Percentiles rank a stretch among this genome's conserved stretches.
Evolutionary conservation across 2,329 filamentous ascomycete species (phyloP).

Genomic region (Aspergillus fumigatiaffinis): DNA sequence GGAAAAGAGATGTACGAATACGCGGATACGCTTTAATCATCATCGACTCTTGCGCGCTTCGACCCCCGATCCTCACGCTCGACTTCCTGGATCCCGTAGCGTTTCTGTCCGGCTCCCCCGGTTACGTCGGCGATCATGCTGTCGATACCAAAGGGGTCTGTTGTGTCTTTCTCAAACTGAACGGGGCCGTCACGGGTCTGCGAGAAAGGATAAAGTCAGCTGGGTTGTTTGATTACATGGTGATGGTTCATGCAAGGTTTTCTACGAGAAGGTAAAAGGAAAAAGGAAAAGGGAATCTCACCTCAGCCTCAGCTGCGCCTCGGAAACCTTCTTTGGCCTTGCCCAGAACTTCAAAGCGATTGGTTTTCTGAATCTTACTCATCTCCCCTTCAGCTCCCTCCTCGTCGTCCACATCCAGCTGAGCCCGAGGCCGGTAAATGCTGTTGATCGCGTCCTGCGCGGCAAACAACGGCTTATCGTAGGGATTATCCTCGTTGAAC

Average conservation of each 20-base stretch:
- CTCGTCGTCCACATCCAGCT: constrained; percentile 70
- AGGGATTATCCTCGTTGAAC: constrained; percentile 96
- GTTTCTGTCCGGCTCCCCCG: constrained; percentile 49
- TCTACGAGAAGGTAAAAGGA: neutral
- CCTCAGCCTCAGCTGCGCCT: constrained; percentile 74
- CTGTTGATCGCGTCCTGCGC: constrained; percentile 91
- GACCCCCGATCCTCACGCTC: constrained; percentile 34
- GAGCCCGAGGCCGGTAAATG: constrained; percentile 79
- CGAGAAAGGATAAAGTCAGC: neutral
- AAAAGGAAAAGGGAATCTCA: constrained; percentile 37
- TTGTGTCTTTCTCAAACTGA: constrained; percentile 85
- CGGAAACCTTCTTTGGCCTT: constrained; percentile 82
- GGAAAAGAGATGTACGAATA: neutral
- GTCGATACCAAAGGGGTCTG: constrained; percentile 91
- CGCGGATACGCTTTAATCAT: constrained; percentile 47
- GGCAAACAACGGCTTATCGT: constrained; percentile 95
- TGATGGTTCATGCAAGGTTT: neutral
- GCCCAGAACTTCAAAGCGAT: constrained; percentile 83
- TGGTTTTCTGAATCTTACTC: constrained; percentile 80
- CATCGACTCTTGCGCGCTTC: constrained; percentile 76
- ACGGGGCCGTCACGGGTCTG: constrained; percentile 83
- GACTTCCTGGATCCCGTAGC: constrained; percentile 42
- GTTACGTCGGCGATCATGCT: constrained; percentile 81
- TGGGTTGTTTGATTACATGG: neutral
- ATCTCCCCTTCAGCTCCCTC: constrained; percentile 77